phyloP scores from a whole-genome alignment of 2,329 filamentous ascomycete genomes.

The Penicillium sp. region DNA sequence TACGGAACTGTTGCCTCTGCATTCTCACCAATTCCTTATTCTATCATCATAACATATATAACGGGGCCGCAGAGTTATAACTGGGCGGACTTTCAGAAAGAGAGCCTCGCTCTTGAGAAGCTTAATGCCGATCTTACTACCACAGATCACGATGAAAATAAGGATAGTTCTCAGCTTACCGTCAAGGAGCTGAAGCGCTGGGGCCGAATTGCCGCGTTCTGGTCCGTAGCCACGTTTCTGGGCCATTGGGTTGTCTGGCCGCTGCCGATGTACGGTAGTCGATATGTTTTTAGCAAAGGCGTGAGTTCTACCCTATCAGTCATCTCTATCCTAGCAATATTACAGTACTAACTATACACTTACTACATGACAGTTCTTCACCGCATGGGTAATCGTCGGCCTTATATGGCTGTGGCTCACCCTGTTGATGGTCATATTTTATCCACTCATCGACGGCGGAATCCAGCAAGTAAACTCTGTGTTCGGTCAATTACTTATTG shows the following conservation, averaged over 20 bases:
- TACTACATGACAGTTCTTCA: constrained; percentile 39
- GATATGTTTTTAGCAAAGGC: constrained; percentile 47
- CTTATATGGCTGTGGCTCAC: constrained; percentile 55
- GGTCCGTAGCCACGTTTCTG: constrained; percentile 49
- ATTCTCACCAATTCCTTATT: constrained; percentile 50
- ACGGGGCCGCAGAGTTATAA: constrained; percentile 40
- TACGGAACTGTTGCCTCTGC: constrained; percentile 54
- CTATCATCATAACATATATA: constrained; percentile 45
- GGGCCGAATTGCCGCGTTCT: constrained; percentile 44
- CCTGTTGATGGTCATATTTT: constrained; percentile 48
- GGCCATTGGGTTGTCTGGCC: constrained; percentile 55
- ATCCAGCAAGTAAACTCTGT: constrained; percentile 25
- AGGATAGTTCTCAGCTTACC: neutral
- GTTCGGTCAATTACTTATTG: constrained; percentile 4
- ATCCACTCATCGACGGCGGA: constrained; percentile 48
- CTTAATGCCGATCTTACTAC: constrained; percentile 23
- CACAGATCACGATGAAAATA: constrained; percentile 13
- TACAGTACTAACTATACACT: too few species aligned
- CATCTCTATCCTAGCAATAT: too few species aligned
- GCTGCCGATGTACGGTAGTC: constrained; percentile 52
- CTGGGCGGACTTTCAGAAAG: constrained; percentile 37
- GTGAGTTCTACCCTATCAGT: constrained; percentile 21
- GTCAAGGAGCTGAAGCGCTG: constrained; percentile 42
- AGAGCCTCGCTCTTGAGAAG: constrained; percentile 27
- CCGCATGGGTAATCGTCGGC: constrained; percentile 48